Evolutionary conservation across 352 stramenopile genomes (phyloP).

Genomic region (Globisporangium acanthophoron): DNA sequence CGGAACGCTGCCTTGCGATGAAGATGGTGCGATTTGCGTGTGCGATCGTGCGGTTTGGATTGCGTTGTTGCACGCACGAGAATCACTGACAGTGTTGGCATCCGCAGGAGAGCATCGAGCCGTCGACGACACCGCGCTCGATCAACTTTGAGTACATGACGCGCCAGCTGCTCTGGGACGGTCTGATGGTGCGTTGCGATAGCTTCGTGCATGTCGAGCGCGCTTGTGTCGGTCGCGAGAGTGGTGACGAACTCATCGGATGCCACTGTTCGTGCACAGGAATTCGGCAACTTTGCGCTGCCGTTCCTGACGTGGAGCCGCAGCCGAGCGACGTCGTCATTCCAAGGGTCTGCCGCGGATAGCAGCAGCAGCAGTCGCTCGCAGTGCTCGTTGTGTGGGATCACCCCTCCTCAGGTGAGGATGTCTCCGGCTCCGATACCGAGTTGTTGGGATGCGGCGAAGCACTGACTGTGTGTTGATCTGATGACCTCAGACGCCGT

Average conservation of each 20-base stretch:
- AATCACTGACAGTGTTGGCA: neutral
- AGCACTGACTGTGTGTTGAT: neutral
- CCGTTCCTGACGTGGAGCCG: constrained; percentile 68
- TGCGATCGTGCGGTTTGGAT: neutral
- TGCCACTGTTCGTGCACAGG: constrained; percentile 20
- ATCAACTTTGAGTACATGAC: constrained; percentile 90
- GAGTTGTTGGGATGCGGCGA: neutral
- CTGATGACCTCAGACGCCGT: constrained; percentile 47
- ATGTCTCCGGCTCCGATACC: neutral
- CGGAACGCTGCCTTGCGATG: constrained; percentile 62
- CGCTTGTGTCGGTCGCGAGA: neutral
- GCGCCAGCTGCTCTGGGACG: constrained; percentile 75
- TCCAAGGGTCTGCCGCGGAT: constrained; percentile 7
- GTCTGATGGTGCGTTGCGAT: constrained; percentile 51
- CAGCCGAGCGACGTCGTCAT: constrained; percentile 15
- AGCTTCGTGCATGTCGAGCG: neutral
- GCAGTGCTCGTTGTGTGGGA: constrained; percentile 60
- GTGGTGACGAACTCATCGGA: neutral
- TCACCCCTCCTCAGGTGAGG: constrained; percentile 42
- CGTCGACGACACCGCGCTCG: constrained; percentile 43
- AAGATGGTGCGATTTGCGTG: constrained; percentile 37
- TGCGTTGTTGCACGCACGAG: neutral
- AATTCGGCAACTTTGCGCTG: constrained; percentile 76
- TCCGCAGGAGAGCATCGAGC: constrained; percentile 47
- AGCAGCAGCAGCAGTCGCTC: constrained; percentile 9